Evolutionary conservation across 83 land plant genomes (phyloP).

Genomic region (Diphasiastrum complanatum): DNA sequence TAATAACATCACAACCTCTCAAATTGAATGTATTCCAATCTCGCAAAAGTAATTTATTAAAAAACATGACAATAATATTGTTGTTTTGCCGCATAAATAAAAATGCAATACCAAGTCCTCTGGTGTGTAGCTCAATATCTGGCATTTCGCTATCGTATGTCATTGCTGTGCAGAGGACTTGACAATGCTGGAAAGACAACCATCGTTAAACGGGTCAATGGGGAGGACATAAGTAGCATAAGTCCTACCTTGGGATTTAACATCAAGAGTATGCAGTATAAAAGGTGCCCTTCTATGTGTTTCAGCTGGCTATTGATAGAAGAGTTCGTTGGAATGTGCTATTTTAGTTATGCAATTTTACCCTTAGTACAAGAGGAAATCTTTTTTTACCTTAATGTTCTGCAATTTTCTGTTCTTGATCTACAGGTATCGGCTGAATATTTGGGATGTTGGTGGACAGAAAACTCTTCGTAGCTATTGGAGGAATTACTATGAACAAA

Average conservation of each 20-base stretch:
- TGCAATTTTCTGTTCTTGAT: not conserved
- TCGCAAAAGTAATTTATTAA: too few relatives aligned
- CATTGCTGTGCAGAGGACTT: conserved; percentile 50
- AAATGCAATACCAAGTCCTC: not conserved
- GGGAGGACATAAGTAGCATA: conserved; percentile 91
- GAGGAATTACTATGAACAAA: conserved; percentile 96
- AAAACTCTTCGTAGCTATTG: conserved; percentile 88
- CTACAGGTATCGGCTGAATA: conserved; percentile 64
- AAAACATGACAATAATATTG: too few relatives aligned
- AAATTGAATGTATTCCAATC: too few relatives aligned
- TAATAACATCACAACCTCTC: too few relatives aligned
- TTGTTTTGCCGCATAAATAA: not conserved
- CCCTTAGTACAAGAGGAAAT: not conserved
- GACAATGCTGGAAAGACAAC: conserved; percentile 99
- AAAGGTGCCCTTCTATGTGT: conserved; percentile 41
- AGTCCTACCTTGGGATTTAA: conserved; percentile 98
- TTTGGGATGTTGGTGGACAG: conserved; percentile 99
- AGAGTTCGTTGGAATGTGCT: not conserved
- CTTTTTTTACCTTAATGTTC: not conserved
- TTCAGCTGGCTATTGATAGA: not conserved
- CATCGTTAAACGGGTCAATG: conserved; percentile 85
- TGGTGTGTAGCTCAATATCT: not conserved
- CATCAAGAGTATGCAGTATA: conserved; percentile 89
- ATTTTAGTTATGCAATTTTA: conserved; percentile 15
- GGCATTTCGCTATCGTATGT: not conserved